Evolutionary conservation across 192 early-diverging fungal genomes (phyloP).

Genomic region (Oehlia diaphana): DNA sequence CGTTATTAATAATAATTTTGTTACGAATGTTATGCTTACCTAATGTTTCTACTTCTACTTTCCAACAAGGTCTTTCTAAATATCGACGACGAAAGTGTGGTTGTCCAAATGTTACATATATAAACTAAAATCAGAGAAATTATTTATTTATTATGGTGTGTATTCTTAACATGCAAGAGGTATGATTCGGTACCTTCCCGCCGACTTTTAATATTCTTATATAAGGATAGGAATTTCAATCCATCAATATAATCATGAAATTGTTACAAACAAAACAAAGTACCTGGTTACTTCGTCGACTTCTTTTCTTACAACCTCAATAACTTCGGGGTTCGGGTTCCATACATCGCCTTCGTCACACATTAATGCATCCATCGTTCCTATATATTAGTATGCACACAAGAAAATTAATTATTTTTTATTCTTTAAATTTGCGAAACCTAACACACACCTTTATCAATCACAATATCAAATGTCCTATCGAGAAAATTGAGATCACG

Average conservation of each 20-base stretch:
- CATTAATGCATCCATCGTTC: conserved; percentile 89
- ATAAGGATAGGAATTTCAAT: neutral
- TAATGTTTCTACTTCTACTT: conserved; percentile 63
- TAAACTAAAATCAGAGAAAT: conserved; percentile 46
- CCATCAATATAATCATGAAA: neutral
- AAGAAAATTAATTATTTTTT: no score
- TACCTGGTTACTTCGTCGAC: conserved; percentile 70
- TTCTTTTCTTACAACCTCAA: conserved; percentile 62
- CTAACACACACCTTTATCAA: conserved; percentile 76
- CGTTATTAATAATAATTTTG: neutral
- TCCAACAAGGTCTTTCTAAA: conserved; percentile 66
- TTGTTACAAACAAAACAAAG: neutral
- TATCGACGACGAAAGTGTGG: conserved; percentile 84
- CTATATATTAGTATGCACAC: conserved; percentile 7
- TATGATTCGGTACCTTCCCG: conserved; percentile 43
- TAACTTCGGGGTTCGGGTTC: conserved; percentile 76
- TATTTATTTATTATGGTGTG: neutral
- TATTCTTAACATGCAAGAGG: neutral
- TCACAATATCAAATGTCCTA: conserved; percentile 66
- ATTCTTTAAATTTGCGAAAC: neutral
- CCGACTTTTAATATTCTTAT: conserved; percentile 65
- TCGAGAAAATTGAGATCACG: conserved; percentile 61
- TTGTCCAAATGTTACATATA: conserved; percentile 91
- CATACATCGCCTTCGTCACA: conserved; percentile 84
- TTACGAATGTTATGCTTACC: neutral